Base-by-base conservation (phyloP, 345 rosid genomes). In the Eutrema japonicum region DNA sequence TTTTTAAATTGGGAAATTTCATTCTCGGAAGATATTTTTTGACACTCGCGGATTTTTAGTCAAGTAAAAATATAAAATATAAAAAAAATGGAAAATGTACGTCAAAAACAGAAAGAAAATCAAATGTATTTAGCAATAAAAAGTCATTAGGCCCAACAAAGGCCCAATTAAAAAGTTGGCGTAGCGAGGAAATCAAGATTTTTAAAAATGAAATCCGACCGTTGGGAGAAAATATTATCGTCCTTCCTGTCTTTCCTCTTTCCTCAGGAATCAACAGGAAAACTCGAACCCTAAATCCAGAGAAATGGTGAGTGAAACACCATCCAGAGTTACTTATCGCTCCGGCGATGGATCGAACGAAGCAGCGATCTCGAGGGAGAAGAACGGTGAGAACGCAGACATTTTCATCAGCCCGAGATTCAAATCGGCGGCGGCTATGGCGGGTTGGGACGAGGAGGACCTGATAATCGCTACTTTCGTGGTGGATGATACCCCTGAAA, bases 401-500 rank as follows among this genome's bases (percentile, higher is more conserved):
- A 60, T 53, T 63, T 40, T 88, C 74, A 80, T 95, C 74, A 88
- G 96, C 66, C 97, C 99, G 27, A 72, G 96, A 73, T 90, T 95
- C 82, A 95, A 82, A 82, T 90, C 94, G 0, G 83, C 79, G 78
- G 99, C 92, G 2, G 96, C 96, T 78, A 78, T 90, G 96, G 98
- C 96, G 11, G 99, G 99, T 14, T 95, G 99, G 99, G 98, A 95
- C 53, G 99, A 90, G 52, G 96, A 90, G 55, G 87, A 97, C 29
- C 85, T 95, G 37, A 60, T 95, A 2, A 32, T 87, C 4, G 96
- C 98, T 14, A 84, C 86, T 73, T 86, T 90, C 27, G 81, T 87
- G 0, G 96, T 92, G 0, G 98, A 92, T 4, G 99, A 95, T 81
- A 90, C 98, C 6, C 98, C 98, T 1, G 98, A 90, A 68, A 84